Evolutionary conservation across 169 alveolate genomes (phyloP).

Genomic region (Babesia caballi): DNA sequence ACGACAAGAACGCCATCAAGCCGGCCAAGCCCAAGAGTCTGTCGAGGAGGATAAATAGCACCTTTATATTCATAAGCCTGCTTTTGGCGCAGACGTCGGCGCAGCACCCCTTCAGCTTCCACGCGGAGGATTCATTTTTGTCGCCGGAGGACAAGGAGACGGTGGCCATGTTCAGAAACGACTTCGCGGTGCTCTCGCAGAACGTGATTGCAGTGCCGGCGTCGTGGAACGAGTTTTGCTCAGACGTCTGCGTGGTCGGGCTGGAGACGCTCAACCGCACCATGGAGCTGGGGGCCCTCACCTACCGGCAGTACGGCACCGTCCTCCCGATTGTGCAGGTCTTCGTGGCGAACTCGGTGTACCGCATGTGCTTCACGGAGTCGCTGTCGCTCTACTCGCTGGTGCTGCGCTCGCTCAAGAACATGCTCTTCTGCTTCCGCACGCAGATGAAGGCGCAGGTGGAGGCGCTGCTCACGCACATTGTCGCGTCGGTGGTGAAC

Average conservation of each 20-base stretch:
- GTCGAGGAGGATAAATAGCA: constrained; percentile 33
- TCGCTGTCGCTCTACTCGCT: constrained; percentile 53
- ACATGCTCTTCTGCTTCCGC: constrained; percentile 30
- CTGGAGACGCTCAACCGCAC: constrained; percentile 21
- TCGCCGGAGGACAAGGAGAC: constrained; percentile 50
- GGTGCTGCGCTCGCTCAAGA: constrained; percentile 46
- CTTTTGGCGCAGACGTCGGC: constrained; percentile 4
- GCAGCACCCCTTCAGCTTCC: constrained; percentile 10
- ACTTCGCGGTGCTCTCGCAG: constrained; percentile 29
- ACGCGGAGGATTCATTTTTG: constrained; percentile 57
- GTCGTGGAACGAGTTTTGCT: constrained; percentile 34
- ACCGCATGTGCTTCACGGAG: constrained; percentile 61
- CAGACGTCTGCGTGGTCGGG: constrained; percentile 38
- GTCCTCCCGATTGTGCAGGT: constrained; percentile 55
- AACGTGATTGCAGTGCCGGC: constrained; percentile 13
- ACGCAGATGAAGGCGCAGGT: constrained; percentile 51
- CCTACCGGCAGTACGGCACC: constrained; percentile 11
- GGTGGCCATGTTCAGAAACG: constrained; percentile 31
- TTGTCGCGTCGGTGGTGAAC: constrained; percentile 30
- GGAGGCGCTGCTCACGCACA: constrained; percentile 48
- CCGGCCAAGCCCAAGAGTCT: constrained; percentile 10
- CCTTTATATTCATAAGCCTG: constrained; percentile 37
- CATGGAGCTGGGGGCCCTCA: constrained; percentile 34
- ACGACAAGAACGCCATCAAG: constrained; percentile 3
- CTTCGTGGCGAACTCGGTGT: constrained; percentile 45